Conservation (phyloP, 106 monocot genomes). For the Cymbidium sinense region DNA sequence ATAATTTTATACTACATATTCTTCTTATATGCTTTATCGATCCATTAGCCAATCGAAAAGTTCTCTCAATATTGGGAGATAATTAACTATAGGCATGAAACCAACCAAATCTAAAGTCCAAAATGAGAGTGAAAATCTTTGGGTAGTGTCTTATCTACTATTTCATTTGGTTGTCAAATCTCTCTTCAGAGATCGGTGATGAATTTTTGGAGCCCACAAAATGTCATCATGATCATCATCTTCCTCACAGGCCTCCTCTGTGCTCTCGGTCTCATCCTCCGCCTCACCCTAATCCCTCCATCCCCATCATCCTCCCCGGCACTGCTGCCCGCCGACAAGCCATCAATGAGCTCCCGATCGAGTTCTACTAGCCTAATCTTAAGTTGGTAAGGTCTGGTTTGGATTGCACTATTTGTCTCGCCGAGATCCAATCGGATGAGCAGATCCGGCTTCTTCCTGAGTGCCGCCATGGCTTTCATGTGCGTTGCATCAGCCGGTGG, state of each 20-base stretch:
- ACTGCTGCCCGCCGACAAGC: background rate
- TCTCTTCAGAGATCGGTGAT: no score
- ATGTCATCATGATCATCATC: background rate
- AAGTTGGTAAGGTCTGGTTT: constrained; percentile 18
- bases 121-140: no score
- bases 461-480: constrained; percentile 43
- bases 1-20: no score
- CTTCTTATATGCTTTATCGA: no score
- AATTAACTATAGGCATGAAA: no score
- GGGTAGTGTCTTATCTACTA: no score
- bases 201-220: no score
- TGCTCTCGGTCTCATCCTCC: background rate
- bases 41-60: no score
- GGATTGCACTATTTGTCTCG: constrained; percentile 45
- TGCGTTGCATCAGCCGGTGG: constrained; percentile 37
- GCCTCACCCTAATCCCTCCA: background rate
- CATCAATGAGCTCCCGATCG: background rate
- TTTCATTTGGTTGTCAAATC: no score
- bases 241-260: background rate
- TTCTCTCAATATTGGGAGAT: no score
- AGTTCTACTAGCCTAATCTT: background rate
- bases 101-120: no score
- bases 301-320: background rate
- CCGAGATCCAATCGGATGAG: constrained; percentile 37
- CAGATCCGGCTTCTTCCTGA: constrained; percentile 25